Percentiles rank a stretch among this genome's conserved stretches.
Conservation (phyloP, 2,329 filamentous ascomycete genomes). For the Venturia carpophila region DNA sequence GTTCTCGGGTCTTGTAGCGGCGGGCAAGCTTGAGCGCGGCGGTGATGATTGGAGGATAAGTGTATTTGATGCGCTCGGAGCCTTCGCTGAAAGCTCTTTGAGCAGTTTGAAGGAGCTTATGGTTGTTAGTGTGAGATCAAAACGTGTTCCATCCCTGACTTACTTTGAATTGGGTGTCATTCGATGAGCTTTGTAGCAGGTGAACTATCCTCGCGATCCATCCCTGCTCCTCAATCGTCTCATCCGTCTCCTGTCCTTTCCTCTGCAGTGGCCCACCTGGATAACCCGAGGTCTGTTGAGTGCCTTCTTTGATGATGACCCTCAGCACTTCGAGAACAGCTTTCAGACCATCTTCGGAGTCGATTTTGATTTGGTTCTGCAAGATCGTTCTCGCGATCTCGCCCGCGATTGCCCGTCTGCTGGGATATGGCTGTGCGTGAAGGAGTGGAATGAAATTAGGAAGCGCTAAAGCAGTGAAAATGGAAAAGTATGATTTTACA, state of each 20-base stretch:
- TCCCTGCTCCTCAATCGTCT: constrained; percentile 96
- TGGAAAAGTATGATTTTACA: constrained; percentile 79
- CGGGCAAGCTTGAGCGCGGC: constrained; percentile 83
- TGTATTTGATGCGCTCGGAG: constrained; percentile 92
- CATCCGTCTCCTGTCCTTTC: constrained; percentile 79
- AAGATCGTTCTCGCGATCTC: constrained; percentile 80
- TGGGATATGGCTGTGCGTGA: constrained; percentile 87
- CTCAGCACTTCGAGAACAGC: constrained; percentile 82
- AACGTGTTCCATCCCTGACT: constrained; percentile 12
- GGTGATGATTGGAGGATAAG: constrained; percentile 85
- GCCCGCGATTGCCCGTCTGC: constrained; percentile 79
- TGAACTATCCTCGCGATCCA: constrained; percentile 93
- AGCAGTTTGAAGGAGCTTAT: constrained; percentile 70
- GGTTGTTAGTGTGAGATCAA: constrained; percentile 21
- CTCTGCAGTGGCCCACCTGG: constrained; percentile 67
- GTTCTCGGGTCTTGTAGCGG: constrained; percentile 81
- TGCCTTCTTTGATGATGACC: constrained; percentile 88
- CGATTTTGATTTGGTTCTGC: constrained; percentile 70
- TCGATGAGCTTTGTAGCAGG: constrained; percentile 72
- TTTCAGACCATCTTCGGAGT: constrained; percentile 70
- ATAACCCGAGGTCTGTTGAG: constrained; percentile 72
- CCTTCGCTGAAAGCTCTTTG: constrained; percentile 83
- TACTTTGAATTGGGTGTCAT: constrained; percentile 84
- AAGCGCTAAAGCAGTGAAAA: constrained; percentile 91
- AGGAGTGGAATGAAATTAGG: constrained; percentile 87